Conservation (phyloP, 345 rosid genomes). For the Ricinus communis region DNA sequence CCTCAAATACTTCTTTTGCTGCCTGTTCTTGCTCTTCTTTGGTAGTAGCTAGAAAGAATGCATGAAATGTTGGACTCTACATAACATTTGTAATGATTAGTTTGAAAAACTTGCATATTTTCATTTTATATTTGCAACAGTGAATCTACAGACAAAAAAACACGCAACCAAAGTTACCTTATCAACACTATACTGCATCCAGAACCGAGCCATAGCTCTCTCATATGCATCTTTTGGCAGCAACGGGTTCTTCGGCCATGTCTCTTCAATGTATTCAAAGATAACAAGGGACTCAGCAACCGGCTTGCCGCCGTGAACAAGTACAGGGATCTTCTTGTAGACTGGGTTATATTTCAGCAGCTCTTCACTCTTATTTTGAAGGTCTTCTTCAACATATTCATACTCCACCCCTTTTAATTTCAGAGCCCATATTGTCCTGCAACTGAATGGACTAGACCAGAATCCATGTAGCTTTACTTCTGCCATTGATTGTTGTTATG, state of each 20-base stretch:
- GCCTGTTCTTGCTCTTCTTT: slow-evolving; percentile 17
- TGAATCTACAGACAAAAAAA: no score
- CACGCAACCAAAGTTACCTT: slow-evolving; percentile 13
- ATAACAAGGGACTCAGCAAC: no score
- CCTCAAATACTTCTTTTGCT: background rate
- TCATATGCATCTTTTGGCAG: slow-evolving; percentile 15
- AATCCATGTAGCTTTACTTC: slow-evolving; percentile 19
- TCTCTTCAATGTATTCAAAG: slow-evolving; percentile 22
- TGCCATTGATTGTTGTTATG: slow-evolving; percentile 8
- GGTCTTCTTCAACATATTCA: slow-evolving; percentile 14
- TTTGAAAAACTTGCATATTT: no score
- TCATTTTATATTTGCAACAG: no score
- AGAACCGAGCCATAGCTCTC: slow-evolving; percentile 19
- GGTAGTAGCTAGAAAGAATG: background rate
- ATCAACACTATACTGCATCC: slow-evolving; percentile 9
- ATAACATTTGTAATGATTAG: background rate
- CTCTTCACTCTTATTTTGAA: slow-evolving; percentile 6
- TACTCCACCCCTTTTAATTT: slow-evolving; percentile 14
- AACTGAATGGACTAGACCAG: slow-evolving; percentile 13
- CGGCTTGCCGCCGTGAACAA: no score
- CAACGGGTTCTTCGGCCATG: slow-evolving; percentile 21
- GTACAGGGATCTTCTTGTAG: no score
- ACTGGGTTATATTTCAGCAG: no score
- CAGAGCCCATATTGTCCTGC: slow-evolving; percentile 19
- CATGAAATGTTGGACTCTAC: background rate